Base-by-base conservation (phyloP, 768 basidiomycete species). In the Tulasnella sp. region DNA sequence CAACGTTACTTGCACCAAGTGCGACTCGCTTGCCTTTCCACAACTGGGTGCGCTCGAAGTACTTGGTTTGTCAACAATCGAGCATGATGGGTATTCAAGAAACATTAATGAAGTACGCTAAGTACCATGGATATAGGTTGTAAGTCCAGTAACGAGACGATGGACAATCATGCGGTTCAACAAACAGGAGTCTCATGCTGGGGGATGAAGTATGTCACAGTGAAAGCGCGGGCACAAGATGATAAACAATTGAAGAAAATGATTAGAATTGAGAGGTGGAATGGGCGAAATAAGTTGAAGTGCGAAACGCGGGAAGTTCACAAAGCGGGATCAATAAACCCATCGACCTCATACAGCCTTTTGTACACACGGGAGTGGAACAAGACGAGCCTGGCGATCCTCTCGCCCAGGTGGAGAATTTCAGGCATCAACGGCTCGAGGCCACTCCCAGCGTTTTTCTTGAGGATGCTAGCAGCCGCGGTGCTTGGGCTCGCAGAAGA, bases 361-460 rank as follows among this genome's bases (percentile, higher is more conserved):
- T 85, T 73, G 69, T 87, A 90, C 53, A 86, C 82, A 63, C 81
- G 79, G 53, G 87, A 74, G 69, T 92, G 87, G 64, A 88, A 82
- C 49, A 79, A 73, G 2, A 83, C 82, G 54, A 92, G 76, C 60
- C 83, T 81, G 45, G 83, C 77, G 34, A 90, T 76, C 66, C 84
- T 80, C 65, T 87, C 82, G 27, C 79, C 80, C 50, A 92, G 77
- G 17, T 78, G 74, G 30, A 75, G 75, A 51, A 86, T 80, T 70
- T 92, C 89, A 42, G 81, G 79, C 57, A 76, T 70, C 53, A 92
- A 74, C 31, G 84, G 78, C 65, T 86, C 84, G 76, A 89, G 80
- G 43, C 87, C 88, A 54, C 77, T 77, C 45, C 75, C 73, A 49
- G 72, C 66, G 63, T 46, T 49, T 63, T 52, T 59, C 57, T 57